Percentiles rank a stretch among this genome's conserved stretches.
Evolutionary conservation across 768 basidiomycete species (phyloP).

Genomic region (Lactifluus volemus): DNA sequence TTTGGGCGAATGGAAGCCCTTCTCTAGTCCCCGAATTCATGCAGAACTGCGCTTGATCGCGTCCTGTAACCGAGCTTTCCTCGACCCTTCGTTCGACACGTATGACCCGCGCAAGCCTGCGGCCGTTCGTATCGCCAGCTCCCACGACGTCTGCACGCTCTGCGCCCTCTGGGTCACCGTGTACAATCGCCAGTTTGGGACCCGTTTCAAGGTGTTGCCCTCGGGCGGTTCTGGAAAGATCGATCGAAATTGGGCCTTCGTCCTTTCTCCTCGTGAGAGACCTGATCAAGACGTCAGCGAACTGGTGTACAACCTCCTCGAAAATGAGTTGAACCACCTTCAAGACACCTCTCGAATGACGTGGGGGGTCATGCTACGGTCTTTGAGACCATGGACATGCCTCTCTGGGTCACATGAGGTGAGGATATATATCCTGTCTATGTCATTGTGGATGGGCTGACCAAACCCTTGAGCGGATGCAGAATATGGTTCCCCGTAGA

Average conservation of each 20-base stretch:
- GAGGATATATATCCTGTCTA: neutral
- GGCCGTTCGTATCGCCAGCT: slow-evolving; percentile 11
- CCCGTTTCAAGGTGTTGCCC: slow-evolving; percentile 13
- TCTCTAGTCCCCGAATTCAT: slow-evolving; percentile 10
- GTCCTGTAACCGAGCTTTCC: slow-evolving; percentile 6
- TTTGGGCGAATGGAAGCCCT: slow-evolving; percentile 4
- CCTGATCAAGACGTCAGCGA: slow-evolving; percentile 15
- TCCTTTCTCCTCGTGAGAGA: slow-evolving; percentile 9
- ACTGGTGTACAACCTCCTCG: slow-evolving; percentile 10
- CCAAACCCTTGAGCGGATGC: neutral
- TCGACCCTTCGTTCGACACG: slow-evolving; percentile 12
- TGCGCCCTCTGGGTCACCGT: slow-evolving; percentile 15
- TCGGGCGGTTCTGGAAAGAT: slow-evolving; percentile 11
- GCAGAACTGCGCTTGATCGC: slow-evolving; percentile 15
- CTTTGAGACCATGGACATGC: slow-evolving; percentile 6
- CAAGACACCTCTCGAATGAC: neutral
- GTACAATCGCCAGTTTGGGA: slow-evolving; percentile 14
- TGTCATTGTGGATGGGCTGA: neutral
- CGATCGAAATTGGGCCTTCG: slow-evolving; percentile 13
- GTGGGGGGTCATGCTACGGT: neutral
- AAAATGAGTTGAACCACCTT: slow-evolving; percentile 5
- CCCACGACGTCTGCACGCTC: slow-evolving; percentile 14
- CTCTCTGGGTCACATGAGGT: neutral
- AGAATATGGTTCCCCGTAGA: neutral
- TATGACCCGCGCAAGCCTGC: slow-evolving; percentile 15